Conservation (phyloP, 345 rosid genomes). For the Corchorus olitorius region DNA sequence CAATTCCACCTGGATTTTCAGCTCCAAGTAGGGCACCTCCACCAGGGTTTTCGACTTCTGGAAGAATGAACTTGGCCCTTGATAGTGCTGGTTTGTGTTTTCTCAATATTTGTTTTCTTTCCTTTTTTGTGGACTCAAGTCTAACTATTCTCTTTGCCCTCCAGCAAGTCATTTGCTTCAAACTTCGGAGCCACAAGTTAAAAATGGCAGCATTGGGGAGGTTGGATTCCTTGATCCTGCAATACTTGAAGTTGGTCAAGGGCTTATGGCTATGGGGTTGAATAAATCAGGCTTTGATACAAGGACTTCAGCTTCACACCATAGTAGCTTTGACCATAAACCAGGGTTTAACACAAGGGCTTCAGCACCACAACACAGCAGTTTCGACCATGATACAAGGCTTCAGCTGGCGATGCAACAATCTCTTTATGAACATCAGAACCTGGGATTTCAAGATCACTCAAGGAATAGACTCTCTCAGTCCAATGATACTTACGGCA, state of each 20-base stretch:
- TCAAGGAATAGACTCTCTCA: constrained; percentile 40
- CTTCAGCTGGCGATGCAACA: constrained; percentile 37
- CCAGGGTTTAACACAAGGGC: constrained; percentile 35
- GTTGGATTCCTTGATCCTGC: constrained; percentile 55
- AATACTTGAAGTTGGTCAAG: constrained; percentile 43
- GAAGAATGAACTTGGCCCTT: constrained; percentile 39
- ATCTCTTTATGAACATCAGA: constrained; percentile 42
- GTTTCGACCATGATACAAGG: constrained; percentile 40
- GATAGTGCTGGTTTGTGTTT: constrained; percentile 41
- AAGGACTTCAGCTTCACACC: constrained; percentile 27
- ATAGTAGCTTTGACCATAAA: constrained; percentile 32
- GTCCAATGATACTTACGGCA: constrained; percentile 27
- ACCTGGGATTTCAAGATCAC: constrained; percentile 25
- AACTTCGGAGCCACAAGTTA: constrained; percentile 26
- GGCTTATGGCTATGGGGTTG: constrained; percentile 29
- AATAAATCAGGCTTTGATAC: constrained; percentile 37
- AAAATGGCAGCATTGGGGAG: constrained; percentile 34
- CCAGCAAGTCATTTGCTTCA: constrained; percentile 40
- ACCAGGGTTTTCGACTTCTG: constrained; percentile 55
- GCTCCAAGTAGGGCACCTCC: constrained; percentile 57
- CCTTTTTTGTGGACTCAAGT: not conserved
- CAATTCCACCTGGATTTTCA: constrained; percentile 60
- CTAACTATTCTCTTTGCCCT: constrained; percentile 16
- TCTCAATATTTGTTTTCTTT: not conserved
- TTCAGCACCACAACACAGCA: constrained; percentile 22